phyloP scores from a whole-genome alignment of 345 rosid species.

The Combretum micranthum region DNA sequence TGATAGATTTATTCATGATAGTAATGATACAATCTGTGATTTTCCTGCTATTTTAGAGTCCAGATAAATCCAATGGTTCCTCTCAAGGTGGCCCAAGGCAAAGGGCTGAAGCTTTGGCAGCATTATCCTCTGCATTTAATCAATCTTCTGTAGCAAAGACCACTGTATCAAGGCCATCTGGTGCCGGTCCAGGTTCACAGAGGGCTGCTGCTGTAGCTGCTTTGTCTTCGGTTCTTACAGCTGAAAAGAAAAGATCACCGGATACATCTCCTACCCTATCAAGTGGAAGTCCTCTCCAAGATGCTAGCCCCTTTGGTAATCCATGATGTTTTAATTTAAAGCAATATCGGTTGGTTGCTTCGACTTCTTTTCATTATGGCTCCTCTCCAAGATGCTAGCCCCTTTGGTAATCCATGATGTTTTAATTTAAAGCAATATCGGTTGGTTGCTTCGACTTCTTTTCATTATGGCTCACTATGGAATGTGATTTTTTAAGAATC shows the following conservation, averaged over 20 bases:
- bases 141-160: slow-evolving; percentile 46
- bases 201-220: slow-evolving; percentile 98
- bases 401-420: background rate
- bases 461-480: too few species aligned
- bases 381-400: too few species aligned
- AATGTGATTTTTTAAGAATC: too few species aligned
- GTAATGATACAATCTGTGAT: background rate
- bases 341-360: too few species aligned
- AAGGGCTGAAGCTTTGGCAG: slow-evolving; percentile 84
- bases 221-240: slow-evolving; percentile 80
- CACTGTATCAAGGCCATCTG: slow-evolving; percentile 34
- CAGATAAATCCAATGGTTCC: slow-evolving; percentile 56
- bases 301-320: slow-evolving; percentile 42
- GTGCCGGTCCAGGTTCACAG: slow-evolving; percentile 58
- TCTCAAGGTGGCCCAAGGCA: slow-evolving; percentile 63
- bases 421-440: too few species aligned
- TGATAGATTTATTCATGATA: background rate
- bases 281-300: slow-evolving; percentile 32
- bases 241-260: slow-evolving; percentile 65
- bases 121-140: slow-evolving; percentile 68
- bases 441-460: too few species aligned
- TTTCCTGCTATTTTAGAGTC: slow-evolving; percentile 23
- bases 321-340: too few species aligned
- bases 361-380: too few species aligned
- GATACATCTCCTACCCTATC: slow-evolving; percentile 56